Percentiles rank a stretch among this genome's conserved stretches.
Evolutionary conservation across 2,329 filamentous ascomycete species (phyloP).

Genomic region (Xylariaceae sp.): DNA sequence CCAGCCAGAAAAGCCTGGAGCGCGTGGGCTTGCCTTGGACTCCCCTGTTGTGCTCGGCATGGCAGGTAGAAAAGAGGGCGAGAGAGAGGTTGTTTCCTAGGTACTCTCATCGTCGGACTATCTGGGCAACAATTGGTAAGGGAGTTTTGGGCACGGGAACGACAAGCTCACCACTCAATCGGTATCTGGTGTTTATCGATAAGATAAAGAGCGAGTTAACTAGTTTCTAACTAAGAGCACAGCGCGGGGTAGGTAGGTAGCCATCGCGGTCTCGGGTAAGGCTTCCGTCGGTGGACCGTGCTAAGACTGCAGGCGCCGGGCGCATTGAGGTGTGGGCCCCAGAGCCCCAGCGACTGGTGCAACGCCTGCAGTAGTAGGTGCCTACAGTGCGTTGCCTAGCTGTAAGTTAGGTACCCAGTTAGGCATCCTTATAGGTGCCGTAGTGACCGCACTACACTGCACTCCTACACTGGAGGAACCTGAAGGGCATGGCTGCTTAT

Average conservation of each 20-base stretch:
- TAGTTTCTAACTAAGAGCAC: no score
- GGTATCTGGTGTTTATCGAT: not conserved
- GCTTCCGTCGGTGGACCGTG: not conserved
- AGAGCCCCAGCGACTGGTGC: not conserved
- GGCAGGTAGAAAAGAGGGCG: not conserved
- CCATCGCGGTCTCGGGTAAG: not conserved
- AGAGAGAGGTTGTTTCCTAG: not conserved
- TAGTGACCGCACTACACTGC: no score
- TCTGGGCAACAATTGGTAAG: no score
- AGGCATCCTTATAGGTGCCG: no score
- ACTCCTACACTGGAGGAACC: no score
- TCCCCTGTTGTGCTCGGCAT: constrained; percentile 12
- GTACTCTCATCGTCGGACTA: not conserved
- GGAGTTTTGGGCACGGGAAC: no score
- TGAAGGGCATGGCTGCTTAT: no score
- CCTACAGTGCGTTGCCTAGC: not conserved
- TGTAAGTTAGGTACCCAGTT: no score
- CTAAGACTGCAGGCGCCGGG: no score
- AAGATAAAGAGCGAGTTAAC: not conserved
- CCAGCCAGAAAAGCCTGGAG: constrained; percentile 34
- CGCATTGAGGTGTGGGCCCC: not conserved
- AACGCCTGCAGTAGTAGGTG: no score
- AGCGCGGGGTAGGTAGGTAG: not conserved
- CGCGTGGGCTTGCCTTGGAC: constrained; percentile 15
- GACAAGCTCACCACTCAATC: no score